A percentile compares a stretch with the other conserved stretches of the same genome.
Evolutionary conservation across 495 filamentous ascomycete species (phyloP).

Genomic region (Xylaria venustula): DNA sequence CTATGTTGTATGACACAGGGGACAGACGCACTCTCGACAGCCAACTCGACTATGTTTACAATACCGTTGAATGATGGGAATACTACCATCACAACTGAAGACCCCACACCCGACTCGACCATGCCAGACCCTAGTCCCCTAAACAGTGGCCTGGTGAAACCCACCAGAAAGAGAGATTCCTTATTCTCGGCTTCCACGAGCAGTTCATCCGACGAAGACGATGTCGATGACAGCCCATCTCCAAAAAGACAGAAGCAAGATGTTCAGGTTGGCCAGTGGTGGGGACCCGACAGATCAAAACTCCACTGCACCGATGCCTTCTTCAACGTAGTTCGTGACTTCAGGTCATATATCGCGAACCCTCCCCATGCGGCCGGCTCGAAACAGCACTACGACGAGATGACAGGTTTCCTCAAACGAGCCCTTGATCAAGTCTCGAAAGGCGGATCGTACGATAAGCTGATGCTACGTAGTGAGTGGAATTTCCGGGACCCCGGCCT

Average conservation of each 20-base stretch:
- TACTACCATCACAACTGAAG: no score
- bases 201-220: no score
- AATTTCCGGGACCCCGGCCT: neutral
- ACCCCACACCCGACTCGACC: no score
- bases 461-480: neutral
- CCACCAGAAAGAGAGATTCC: no score
- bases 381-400: neutral
- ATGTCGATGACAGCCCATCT: neutral
- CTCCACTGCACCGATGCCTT: neutral
- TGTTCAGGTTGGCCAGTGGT: neutral
- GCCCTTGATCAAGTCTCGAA: neutral
- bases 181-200: no score
- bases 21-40: no score
- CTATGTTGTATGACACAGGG: no score
- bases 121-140: no score
- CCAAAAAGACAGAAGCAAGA: neutral
- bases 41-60: no score
- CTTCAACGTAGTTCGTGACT: constrained; percentile 7
- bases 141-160: no score
- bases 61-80: no score
- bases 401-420: neutral
- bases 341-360: constrained; percentile 3
- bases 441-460: neutral
- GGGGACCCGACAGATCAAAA: constrained; percentile 4
- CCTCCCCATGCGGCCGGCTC: neutral